Conservation (phyloP, 345 rosid species). For the Ceriops decandra region DNA sequence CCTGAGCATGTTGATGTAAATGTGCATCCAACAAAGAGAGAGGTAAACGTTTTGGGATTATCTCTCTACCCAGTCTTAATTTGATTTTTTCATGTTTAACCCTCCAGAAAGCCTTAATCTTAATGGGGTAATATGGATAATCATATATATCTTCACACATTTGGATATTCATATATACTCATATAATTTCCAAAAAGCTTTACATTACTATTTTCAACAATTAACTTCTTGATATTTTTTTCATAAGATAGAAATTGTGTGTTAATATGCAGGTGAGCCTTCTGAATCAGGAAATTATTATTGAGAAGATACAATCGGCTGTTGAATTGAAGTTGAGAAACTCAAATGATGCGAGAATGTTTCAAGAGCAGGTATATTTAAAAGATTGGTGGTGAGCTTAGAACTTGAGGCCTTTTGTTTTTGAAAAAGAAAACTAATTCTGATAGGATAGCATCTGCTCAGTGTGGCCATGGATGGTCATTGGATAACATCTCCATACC, state of each 20-base stretch:
- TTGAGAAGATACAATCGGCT: slow-evolving; percentile 72
- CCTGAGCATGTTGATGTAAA: slow-evolving; percentile 91
- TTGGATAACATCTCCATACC: slow-evolving; percentile 2
- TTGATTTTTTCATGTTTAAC: not conserved
- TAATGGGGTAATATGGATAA: no score
- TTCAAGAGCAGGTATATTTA: slow-evolving; percentile 73
- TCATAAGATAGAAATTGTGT: not conserved
- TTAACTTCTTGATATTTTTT: not conserved
- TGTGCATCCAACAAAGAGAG: slow-evolving; percentile 94
- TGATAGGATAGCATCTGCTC: not conserved
- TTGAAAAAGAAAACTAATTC: not conserved
- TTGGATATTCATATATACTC: no score
- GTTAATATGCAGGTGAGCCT: slow-evolving; percentile 75
- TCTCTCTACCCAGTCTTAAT: not conserved
- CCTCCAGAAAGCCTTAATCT: not conserved
- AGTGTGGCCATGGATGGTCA: not conserved
- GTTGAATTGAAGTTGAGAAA: slow-evolving; percentile 69
- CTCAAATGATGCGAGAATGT: slow-evolving; percentile 65
- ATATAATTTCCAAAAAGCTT: no score
- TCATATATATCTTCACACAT: no score
- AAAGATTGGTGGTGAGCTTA: slow-evolving; percentile 1
- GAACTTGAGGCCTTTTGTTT: slow-evolving; percentile 12
- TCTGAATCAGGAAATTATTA: slow-evolving; percentile 77
- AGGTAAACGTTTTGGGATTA: slow-evolving; percentile 39
- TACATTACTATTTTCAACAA: not conserved